Evolutionary conservation across 768 basidiomycete genomes (phyloP), one percentile per base, ranked within the genome.

Genomic region (Boletus insuetus): DNA sequence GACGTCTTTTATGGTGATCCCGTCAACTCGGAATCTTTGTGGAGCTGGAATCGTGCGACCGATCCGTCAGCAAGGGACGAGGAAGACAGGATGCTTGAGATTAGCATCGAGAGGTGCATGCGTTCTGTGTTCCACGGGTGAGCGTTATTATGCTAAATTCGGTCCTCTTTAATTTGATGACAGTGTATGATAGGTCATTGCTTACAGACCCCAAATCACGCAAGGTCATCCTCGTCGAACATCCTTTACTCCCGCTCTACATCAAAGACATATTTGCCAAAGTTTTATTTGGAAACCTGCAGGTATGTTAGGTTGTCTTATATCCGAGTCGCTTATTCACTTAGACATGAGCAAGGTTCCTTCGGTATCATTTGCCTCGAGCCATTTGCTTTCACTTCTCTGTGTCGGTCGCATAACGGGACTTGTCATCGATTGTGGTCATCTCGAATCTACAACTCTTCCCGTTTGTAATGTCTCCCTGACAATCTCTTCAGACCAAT

Each of bases 151-250:
- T 39, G 54, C 14, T 49, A 5, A 6, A 14, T 48, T 40, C 38
- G 37, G 14, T 49, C 10, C 39, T 46, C 32, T 35, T 43, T 41
- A 56, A 57, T 63, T 69, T 45, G 3, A 41, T 45, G 17, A 50
- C 63, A 65, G 46, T 59, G 51, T 58, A 53, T 65, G 29, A 55
- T 71, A 96, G 94, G 68, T 91, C 92, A 47, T 79, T 99, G 45
- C 79, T 98, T 69, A 91, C 93, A 62, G 97, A 98, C 66, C 91
- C 97, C 2, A 96, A 94, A 71, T 87, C 94, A 31, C 84, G 97
- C 51, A 98, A 97, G 72, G 89, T 99, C 50, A 92, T 98, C 50
- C 64, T 99, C 20, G 77, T 96, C 7, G 97, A 98, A 72, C 89
- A 93, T 68, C 91, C 96, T 1, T 74, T 96, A 22, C 75, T 98